Conservation (phyloP, 2,329 filamentous ascomycete genomes). For the Diaporthe sp. region DNA sequence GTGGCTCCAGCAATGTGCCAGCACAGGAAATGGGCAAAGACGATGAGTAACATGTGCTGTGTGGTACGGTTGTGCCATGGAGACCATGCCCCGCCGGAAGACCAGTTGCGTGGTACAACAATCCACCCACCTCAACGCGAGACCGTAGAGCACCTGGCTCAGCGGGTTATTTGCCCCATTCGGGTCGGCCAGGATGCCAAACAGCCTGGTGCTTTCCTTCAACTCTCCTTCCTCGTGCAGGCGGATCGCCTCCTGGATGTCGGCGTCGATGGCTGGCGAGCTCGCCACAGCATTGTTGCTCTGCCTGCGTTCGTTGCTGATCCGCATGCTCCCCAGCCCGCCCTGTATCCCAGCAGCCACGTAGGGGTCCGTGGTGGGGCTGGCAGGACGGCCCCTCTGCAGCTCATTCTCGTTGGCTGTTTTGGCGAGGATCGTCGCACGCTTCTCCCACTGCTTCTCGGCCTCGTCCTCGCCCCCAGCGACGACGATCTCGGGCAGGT, state of each 20-base stretch:
- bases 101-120: neutral
- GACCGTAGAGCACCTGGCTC: slow-evolving; percentile 94
- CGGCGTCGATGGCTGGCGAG: slow-evolving; percentile 69
- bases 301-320: slow-evolving; percentile 43
- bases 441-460: slow-evolving; percentile 84
- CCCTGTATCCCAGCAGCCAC: slow-evolving; percentile 41
- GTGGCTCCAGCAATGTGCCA: neutral
- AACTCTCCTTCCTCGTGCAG: slow-evolving; percentile 90
- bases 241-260: slow-evolving; percentile 95
- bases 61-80: neutral
- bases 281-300: slow-evolving; percentile 53
- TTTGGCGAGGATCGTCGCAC: slow-evolving; percentile 85
- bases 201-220: slow-evolving; percentile 84
- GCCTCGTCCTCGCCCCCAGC: slow-evolving; percentile 57
- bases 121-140: slow-evolving; percentile 81
- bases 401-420: slow-evolving; percentile 64
- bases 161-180: slow-evolving; percentile 90
- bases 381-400: slow-evolving; percentile 56
- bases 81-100: neutral
- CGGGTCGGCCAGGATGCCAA: slow-evolving; percentile 85
- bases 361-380: slow-evolving; percentile 48
- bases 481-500: slow-evolving; percentile 80
- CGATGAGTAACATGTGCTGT: neutral
- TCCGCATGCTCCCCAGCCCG: slow-evolving; percentile 47
- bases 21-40: no score